Evolutionary conservation across 768 basidiomycete species (phyloP), one percentile per base, ranked within the genome.

Genomic region (Boletus rex-veris): DNA sequence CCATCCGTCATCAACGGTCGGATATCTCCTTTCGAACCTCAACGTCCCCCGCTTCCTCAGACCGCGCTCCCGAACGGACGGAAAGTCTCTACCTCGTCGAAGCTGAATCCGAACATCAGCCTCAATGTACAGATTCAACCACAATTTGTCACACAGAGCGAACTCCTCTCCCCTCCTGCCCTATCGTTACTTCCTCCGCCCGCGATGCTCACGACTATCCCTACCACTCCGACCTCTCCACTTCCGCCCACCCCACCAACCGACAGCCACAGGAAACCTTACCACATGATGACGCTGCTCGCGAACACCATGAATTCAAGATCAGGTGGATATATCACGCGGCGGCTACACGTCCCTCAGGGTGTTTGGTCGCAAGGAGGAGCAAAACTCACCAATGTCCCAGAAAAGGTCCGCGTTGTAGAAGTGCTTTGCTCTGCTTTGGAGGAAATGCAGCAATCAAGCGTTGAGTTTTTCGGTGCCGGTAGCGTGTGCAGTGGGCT

Each of bases 331-430:
- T 95, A 94, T 68, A 76, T 96, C 52, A 93, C 91, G 15, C 86
- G 85, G 43, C 81, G 87, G 43, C 71, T 96, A 59, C 92, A 93
- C 69, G 88, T 96, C 28, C 92, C 93, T 14, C 83, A 83, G 51
- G 90, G 91, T 64, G 88, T 94, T 21, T 96, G 93, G 93, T 88
- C 90, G 41, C 89, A 92, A 66, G 88, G 88, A 28, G 92, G 92
- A 39, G 90, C 88, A 30, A 94, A 93, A 68, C 79, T 97, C 45
- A 74, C 76, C 35, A 92, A 90, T 64, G 65, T 93, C 33, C 80
- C 84, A 46, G 91, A 94, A 62, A 95, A 97, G 72, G 83, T 93
- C 40, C 84, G 89, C 37, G 88, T 91, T 50, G 84, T 96, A 38
- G 85, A 86, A 53, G 83, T 92, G 47, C 74, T 96, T 21, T 83